Evolutionary conservation across 139 green algal genomes (phyloP).

Genomic region (Closterium sp.): DNA sequence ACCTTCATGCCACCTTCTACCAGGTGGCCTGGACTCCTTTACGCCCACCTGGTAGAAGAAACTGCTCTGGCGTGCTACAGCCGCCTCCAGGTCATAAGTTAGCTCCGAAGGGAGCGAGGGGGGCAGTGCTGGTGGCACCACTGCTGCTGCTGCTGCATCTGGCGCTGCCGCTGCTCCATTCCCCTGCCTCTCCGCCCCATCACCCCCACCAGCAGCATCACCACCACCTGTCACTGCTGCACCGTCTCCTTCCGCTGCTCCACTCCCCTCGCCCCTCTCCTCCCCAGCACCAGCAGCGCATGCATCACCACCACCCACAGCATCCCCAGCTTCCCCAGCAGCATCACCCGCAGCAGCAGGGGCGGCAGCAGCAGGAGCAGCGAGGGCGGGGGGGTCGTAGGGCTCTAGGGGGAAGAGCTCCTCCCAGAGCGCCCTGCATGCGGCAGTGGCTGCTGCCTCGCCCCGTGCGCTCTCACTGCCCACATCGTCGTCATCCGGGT

Average conservation of each 20-base stretch:
- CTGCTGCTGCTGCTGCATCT: neutral
- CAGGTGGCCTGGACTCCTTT: no score
- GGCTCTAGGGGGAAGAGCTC: neutral
- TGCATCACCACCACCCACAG: neutral
- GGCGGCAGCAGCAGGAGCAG: neutral
- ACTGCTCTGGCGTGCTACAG: neutral
- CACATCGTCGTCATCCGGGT: slow-evolving; percentile 1
- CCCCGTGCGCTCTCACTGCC: neutral
- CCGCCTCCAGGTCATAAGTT: neutral
- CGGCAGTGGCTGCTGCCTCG: neutral
- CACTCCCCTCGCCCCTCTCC: neutral
- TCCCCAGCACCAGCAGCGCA: neutral
- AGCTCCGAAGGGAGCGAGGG: neutral
- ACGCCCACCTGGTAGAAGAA: neutral
- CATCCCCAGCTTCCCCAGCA: neutral
- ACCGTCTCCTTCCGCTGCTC: neutral
- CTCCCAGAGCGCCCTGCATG: neutral
- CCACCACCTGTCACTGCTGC: neutral
- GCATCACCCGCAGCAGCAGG: no score
- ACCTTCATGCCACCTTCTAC: no score
- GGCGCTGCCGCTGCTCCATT: neutral
- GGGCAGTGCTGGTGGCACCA: neutral
- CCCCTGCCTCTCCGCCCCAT: neutral
- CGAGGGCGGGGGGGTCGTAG: neutral
- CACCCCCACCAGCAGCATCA: neutral